These are phyloP conservation scores for Lyophyllum semitale DNA, from an alignment of 768 basidiomycete genomes.

Conservation along the genomic window DNA sequence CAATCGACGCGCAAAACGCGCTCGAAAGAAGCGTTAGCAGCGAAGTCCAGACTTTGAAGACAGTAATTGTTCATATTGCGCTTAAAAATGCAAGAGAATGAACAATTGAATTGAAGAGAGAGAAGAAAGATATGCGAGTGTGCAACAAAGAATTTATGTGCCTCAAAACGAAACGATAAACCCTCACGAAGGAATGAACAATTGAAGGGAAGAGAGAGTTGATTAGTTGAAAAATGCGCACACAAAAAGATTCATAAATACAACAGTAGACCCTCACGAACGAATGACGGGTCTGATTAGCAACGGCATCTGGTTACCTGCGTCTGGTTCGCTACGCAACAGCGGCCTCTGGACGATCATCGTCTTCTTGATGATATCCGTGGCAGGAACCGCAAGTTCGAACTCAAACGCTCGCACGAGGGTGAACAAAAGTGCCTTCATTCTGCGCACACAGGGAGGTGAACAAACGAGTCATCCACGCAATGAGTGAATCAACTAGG, in stretches of 20 bases:
- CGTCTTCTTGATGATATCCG: conserved; percentile 40
- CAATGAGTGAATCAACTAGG: not conserved
- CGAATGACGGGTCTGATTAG: conserved; percentile 26
- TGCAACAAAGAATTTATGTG: too few species aligned
- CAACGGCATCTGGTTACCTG: conserved; percentile 46
- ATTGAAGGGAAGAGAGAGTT: too few species aligned
- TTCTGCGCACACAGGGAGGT: conserved; percentile 22
- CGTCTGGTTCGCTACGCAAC: conserved; percentile 38
- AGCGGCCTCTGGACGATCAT: conserved; percentile 46
- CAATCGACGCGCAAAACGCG: too few species aligned
- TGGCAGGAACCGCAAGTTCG: conserved; percentile 50
- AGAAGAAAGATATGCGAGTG: too few species aligned
- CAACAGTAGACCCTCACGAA: not conserved
- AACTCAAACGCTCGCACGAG: conserved; percentile 57
- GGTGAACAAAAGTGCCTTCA: conserved; percentile 45
- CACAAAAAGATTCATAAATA: not conserved
- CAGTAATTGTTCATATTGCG: too few species aligned
- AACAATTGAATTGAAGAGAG: too few species aligned
- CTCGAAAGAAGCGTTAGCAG: too few species aligned
- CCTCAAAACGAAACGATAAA: too few species aligned
- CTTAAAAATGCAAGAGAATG: too few species aligned
- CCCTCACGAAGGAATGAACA: too few species aligned
- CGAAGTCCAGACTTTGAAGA: too few species aligned
- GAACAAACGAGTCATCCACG: not conserved
- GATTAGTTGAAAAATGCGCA: conserved; percentile 47